These are phyloP conservation scores for Thermothelomyces thermophilus DNA, from an alignment of 2,329 filamentous ascomycete genomes.

Conservation along the genomic window DNA sequence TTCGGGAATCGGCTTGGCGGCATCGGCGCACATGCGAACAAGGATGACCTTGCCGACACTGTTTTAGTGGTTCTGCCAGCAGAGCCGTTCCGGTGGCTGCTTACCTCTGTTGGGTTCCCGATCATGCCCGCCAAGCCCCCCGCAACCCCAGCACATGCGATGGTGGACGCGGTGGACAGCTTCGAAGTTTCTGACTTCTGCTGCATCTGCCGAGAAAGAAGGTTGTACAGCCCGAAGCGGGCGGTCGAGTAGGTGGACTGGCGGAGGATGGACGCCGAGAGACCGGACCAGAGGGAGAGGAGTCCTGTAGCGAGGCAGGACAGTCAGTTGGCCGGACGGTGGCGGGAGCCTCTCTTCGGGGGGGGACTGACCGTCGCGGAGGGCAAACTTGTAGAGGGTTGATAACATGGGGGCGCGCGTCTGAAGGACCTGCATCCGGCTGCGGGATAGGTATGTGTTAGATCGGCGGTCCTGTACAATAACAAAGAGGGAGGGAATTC, in stretches of 20 bases:
- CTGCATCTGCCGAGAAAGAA: slow-evolving; percentile 16
- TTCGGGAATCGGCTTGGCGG: slow-evolving; percentile 19
- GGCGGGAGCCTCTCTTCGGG: background rate
- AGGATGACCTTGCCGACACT: slow-evolving; percentile 13
- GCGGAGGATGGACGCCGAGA: slow-evolving; percentile 22
- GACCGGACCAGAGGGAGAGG: slow-evolving; percentile 21
- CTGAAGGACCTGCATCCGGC: slow-evolving; percentile 24
- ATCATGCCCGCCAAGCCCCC: slow-evolving; percentile 22
- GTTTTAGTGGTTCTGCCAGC: background rate
- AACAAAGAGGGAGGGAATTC: background rate
- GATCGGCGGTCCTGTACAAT: background rate
- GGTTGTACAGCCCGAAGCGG: slow-evolving; percentile 20
- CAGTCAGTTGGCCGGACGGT: background rate
- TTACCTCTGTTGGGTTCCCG: slow-evolving; percentile 21
- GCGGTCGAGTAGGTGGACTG: slow-evolving; percentile 24
- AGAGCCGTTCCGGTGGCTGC: background rate
- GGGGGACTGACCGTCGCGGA: slow-evolving; percentile 16
- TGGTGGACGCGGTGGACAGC: slow-evolving; percentile 14
- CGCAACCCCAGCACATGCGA: slow-evolving; percentile 18
- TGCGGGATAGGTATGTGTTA: slow-evolving; percentile 1
- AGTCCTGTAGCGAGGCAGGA: slow-evolving; percentile 7
- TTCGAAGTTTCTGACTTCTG: slow-evolving; percentile 11
- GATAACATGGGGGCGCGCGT: slow-evolving; percentile 21
- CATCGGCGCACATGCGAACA: slow-evolving; percentile 23
- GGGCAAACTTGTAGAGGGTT: slow-evolving; percentile 18